Percentiles rank a stretch among this genome's conserved stretches.
phyloP scores from a whole-genome alignment of 768 basidiomycete species.

The Boletus sp. region DNA sequence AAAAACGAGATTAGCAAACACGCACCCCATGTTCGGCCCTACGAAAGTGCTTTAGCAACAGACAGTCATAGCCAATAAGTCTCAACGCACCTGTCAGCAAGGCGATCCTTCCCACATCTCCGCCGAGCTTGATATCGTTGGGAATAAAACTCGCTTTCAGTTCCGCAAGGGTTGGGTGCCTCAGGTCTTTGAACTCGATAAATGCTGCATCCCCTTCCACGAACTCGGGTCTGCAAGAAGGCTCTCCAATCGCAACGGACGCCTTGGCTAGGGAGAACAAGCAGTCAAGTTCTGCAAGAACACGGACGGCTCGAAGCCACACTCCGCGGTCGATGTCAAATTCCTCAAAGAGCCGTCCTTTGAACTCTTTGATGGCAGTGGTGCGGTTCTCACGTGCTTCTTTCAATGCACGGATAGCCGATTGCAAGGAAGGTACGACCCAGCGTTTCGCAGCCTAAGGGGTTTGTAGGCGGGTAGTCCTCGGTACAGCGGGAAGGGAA shows the following conservation, averaged over 20 bases:
- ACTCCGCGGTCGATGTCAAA: slow-evolving; percentile 78
- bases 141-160: slow-evolving; percentile 85
- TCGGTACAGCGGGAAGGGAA: not conserved
- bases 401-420: slow-evolving; percentile 77
- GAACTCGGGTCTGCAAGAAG: slow-evolving; percentile 88
- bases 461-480: not conserved
- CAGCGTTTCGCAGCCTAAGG: slow-evolving; percentile 71
- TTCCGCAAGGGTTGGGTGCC: slow-evolving; percentile 80
- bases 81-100: slow-evolving; percentile 73
- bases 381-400: slow-evolving; percentile 90
- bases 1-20: slow-evolving; percentile 3
- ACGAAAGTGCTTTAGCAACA: not conserved
- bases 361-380: slow-evolving; percentile 80
- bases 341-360: slow-evolving; percentile 71
- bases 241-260: slow-evolving; percentile 87
- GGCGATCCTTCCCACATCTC: slow-evolving; percentile 69
- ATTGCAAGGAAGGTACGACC: slow-evolving; percentile 67
- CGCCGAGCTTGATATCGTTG: slow-evolving; percentile 87
- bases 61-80: not conserved
- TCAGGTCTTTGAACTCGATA: slow-evolving; percentile 83
- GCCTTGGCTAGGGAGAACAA: slow-evolving; percentile 88
- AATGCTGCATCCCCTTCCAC: slow-evolving; percentile 77
- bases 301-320: slow-evolving; percentile 82
- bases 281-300: slow-evolving; percentile 95
- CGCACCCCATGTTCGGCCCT: slow-evolving; percentile 91